phyloP scores from a whole-genome alignment of 2,329 filamentous ascomycete genomes.

The Fusarium xylarioides region DNA sequence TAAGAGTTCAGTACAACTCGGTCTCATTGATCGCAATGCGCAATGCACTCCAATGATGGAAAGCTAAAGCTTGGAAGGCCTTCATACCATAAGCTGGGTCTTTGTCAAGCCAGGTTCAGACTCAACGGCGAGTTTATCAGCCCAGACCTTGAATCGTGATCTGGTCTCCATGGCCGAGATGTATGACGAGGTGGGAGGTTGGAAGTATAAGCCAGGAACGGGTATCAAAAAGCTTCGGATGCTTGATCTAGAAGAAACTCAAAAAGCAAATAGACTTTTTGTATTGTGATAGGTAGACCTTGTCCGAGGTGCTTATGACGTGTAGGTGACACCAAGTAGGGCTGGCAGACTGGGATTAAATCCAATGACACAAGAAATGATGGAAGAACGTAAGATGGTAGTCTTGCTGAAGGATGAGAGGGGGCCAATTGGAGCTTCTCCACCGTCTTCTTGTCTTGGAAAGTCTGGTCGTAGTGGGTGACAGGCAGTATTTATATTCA shows the following conservation, averaged over 20 bases:
- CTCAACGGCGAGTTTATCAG: conserved; percentile 74
- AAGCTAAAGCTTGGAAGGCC: background rate
- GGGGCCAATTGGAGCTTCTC: conserved; percentile 23
- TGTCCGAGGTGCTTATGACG: conserved; percentile 31
- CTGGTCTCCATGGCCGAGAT: conserved; percentile 42
- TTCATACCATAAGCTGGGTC: conserved; percentile 77
- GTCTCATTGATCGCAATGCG: background rate
- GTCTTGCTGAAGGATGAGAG: conserved; percentile 9
- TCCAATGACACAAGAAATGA: conserved; percentile 14
- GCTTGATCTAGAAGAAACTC: conserved; percentile 4
- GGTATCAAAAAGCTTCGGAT: background rate
- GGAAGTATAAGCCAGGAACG: background rate
- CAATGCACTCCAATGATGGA: background rate
- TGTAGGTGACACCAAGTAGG: conserved; percentile 23
- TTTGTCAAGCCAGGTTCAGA: conserved; percentile 79
- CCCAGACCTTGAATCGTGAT: conserved; percentile 54
- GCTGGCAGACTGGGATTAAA: conserved; percentile 15
- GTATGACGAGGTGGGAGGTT: background rate
- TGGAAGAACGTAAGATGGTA: conserved; percentile 4
- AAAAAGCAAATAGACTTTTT: conserved; percentile 2
- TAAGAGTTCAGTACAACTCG: conserved; percentile 25
- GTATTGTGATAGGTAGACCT: background rate
- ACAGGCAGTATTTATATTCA: conserved; percentile 35
- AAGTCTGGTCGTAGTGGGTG: conserved; percentile 23
- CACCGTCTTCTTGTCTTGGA: conserved; percentile 18